These are phyloP conservation scores for Pyrenochaeta sp. DNA, from an alignment of 2,329 filamentous ascomycete genomes.

Conservation along the genomic window DNA sequence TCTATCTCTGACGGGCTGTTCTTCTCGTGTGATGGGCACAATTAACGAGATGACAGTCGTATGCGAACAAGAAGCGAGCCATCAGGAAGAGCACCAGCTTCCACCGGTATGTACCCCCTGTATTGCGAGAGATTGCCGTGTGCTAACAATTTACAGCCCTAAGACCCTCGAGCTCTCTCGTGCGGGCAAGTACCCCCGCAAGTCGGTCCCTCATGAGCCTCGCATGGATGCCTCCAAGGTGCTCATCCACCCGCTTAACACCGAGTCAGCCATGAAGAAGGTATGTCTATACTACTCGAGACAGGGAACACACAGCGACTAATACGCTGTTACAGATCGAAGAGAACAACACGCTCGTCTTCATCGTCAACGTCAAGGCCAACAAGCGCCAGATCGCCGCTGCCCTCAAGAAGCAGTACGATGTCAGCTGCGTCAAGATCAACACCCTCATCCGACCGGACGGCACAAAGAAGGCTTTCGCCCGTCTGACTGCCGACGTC, in stretches of 20 bases:
- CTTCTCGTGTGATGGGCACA: slow-evolving; percentile 49
- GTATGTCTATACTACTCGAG: slow-evolving; percentile 2
- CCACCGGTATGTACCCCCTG: slow-evolving; percentile 67
- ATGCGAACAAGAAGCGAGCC: slow-evolving; percentile 90
- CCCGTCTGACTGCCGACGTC: slow-evolving; percentile 92
- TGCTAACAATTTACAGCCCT: slow-evolving; percentile 57
- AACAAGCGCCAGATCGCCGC: slow-evolving; percentile 99
- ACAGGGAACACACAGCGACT: neutral
- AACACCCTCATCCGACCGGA: slow-evolving; percentile 99
- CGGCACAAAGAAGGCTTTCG: slow-evolving; percentile 98
- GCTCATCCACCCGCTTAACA: slow-evolving; percentile 97
- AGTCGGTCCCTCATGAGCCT: slow-evolving; percentile 87
- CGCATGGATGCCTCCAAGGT: slow-evolving; percentile 98
- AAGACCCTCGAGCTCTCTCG: slow-evolving; percentile 95
- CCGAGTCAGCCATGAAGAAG: slow-evolving; percentile 99
- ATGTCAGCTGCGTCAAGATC: slow-evolving; percentile 98
- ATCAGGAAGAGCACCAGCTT: slow-evolving; percentile 91
- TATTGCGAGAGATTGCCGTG: neutral
- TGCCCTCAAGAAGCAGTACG: slow-evolving; percentile 98
- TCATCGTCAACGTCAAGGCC: slow-evolving; percentile 88
- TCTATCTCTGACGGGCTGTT: slow-evolving; percentile 62
- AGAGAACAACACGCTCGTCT: slow-evolving; percentile 99
- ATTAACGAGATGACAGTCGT: slow-evolving; percentile 62
- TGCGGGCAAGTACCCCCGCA: slow-evolving; percentile 94
- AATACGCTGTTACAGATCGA: slow-evolving; percentile 69